Conservation (phyloP, 2,329 filamentous ascomycete species). For the Xylariaceae sp. region DNA sequence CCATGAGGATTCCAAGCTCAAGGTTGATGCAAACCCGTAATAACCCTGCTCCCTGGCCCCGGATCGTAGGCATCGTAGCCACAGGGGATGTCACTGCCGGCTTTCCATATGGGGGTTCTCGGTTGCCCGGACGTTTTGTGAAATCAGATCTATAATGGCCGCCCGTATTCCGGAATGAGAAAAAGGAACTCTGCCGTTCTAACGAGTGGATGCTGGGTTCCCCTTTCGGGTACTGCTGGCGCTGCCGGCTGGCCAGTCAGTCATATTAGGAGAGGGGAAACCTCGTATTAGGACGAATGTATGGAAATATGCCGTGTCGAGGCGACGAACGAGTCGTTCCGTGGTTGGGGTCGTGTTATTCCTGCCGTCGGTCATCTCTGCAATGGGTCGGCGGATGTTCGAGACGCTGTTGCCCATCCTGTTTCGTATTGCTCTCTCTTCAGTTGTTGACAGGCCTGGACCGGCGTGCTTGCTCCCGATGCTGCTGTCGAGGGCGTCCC, state of each 20-base stretch:
- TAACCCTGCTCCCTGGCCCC: not conserved
- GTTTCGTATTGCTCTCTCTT: slow-evolving; percentile 37
- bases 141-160: slow-evolving; percentile 24
- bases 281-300: slow-evolving; percentile 12
- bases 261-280: not conserved
- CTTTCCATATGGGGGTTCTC: slow-evolving; percentile 20
- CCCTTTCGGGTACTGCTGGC: not conserved
- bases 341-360: not conserved
- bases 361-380: slow-evolving; percentile 18
- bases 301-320: not conserved
- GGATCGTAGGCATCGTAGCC: slow-evolving; percentile 10
- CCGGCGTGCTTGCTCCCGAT: slow-evolving; percentile 24
- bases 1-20: no score
- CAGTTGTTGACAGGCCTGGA: slow-evolving; percentile 29
- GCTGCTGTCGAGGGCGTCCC: slow-evolving; percentile 24
- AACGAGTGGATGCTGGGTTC: slow-evolving; percentile 8
- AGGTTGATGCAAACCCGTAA: not conserved
- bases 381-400: slow-evolving; percentile 20
- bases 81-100: slow-evolving; percentile 13
- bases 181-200: slow-evolving; percentile 10
- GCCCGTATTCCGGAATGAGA: slow-evolving; percentile 8
- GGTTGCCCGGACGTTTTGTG: slow-evolving; percentile 31
- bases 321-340: slow-evolving; percentile 1
- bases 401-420: slow-evolving; percentile 36
- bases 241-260: slow-evolving; percentile 2